These are phyloP conservation scores for Venturia effusa DNA, from an alignment of 2,329 filamentous ascomycete species.

Conservation along the genomic window DNA sequence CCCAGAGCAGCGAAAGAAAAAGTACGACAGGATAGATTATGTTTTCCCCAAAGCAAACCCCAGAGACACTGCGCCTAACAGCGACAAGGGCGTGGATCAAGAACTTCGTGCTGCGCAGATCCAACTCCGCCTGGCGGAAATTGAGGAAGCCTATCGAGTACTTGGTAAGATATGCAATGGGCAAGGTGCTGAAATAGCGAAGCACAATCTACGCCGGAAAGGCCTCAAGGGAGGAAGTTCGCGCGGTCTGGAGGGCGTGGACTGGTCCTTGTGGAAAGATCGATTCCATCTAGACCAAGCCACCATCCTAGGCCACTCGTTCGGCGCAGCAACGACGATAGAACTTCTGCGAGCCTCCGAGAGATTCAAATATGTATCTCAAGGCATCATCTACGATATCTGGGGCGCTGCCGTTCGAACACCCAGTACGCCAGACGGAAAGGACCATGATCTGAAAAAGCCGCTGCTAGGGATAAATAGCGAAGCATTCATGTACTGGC, in stretches of 20 bases:
- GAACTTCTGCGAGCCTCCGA: slow-evolving; percentile 47
- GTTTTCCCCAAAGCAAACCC: slow-evolving; percentile 44
- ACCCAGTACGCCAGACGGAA: slow-evolving; percentile 22
- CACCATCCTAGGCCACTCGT: slow-evolving; percentile 55
- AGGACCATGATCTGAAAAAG: slow-evolving; percentile 35
- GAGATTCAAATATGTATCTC: slow-evolving; percentile 46
- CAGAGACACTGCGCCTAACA: slow-evolving; percentile 39
- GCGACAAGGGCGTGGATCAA: slow-evolving; percentile 48
- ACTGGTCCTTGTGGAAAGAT: slow-evolving; percentile 47
- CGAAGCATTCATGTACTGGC: slow-evolving; percentile 63
- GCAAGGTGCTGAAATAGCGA: not conserved
- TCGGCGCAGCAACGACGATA: slow-evolving; percentile 53
- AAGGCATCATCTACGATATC: slow-evolving; percentile 56
- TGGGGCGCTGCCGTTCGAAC: slow-evolving; percentile 45
- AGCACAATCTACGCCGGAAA: slow-evolving; percentile 24
- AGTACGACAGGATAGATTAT: slow-evolving; percentile 46
- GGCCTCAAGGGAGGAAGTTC: slow-evolving; percentile 50
- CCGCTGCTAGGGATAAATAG: slow-evolving; percentile 54
- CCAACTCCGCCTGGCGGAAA: slow-evolving; percentile 50
- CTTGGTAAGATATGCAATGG: slow-evolving; percentile 46
- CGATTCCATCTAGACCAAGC: slow-evolving; percentile 46
- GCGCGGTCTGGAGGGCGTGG: slow-evolving; percentile 43
- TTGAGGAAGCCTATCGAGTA: slow-evolving; percentile 51
- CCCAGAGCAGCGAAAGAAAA: slow-evolving; percentile 25
- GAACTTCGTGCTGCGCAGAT: slow-evolving; percentile 52